Base-by-base conservation (phyloP, 176 grass and related monocot genomes). In the Thalia dealbata region DNA sequence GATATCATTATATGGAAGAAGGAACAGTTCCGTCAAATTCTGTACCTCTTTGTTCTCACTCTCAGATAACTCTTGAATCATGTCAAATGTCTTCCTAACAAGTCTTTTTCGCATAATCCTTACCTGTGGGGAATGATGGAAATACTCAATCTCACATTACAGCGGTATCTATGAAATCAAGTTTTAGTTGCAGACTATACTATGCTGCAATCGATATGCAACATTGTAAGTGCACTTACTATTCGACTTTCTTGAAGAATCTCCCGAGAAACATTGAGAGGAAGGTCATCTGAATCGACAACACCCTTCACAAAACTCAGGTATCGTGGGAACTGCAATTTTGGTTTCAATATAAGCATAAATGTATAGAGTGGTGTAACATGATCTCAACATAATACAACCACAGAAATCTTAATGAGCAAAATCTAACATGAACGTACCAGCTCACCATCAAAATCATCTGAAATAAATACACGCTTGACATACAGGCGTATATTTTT, bases 291-390 rank as follows among this genome's bases (percentile, higher is more conserved):
- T 1, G 92, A 96, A 69, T 96, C 92, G 30, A 91, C 88, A 1
- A 91, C 88, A 69, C 88, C 92, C 81, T 91, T 91, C 55, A 96
- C 88, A 91, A 96, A 96, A 83, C 92, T 91, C 74, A 96, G 81
- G 72, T 96, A 96, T 48, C 88, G 76, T 43, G 92, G 92, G 50
- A 96, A 96, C 88, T 96, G 81, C 72, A 88, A 43, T 72, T 42
- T 74, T 61, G 44, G 78, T 18, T 12, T 14, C 3, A 69, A 35
- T 13, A 19, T 82, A 38, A 91, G 77, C 60, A 72, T 15, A 72
- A 11, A 21, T 1, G 13, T 29, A 30, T 9, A 18, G 21, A 18
- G 8, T n/a, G 52, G 1, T 72, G 24, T 43, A 50, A 71, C 43
- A 6, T 29, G 24, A 19, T 52, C 63, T 32, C 27, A 66, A 6